Conservation (phyloP, 164 flowering plant genomes). For the Platanus orientalis region DNA sequence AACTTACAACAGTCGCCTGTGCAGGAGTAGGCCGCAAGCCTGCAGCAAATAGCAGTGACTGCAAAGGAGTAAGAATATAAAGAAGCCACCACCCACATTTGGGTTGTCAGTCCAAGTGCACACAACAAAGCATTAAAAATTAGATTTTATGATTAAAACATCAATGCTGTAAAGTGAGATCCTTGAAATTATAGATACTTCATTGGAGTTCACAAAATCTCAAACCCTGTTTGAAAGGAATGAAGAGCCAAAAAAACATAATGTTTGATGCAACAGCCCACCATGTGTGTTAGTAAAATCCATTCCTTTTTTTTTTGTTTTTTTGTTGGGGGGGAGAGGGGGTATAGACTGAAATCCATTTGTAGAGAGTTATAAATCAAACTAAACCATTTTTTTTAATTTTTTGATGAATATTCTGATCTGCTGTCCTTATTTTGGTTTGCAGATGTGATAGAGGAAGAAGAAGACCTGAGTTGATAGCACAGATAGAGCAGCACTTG, state of each 20-base stretch:
- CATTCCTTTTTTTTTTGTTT: too few species aligned
- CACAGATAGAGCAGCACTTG: conserved; percentile 86
- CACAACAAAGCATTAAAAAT: conserved; percentile 1
- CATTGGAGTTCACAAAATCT: neutral
- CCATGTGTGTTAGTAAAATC: neutral
- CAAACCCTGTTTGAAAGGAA: neutral
- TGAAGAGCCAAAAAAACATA: too few species aligned
- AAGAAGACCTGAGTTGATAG: conserved; percentile 91
- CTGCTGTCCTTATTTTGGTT: neutral
- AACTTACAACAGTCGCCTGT: conserved; percentile 91
- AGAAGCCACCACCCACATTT: conserved; percentile 20
- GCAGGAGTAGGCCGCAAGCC: conserved; percentile 99
- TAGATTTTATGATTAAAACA: neutral
- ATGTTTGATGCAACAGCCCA: neutral
- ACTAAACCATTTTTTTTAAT: too few species aligned
- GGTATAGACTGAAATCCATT: too few species aligned
- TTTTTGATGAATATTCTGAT: too few species aligned
- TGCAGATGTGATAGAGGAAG: conserved; percentile 1
- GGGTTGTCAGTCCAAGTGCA: conserved; percentile 6
- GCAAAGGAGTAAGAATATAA: conserved; percentile 50
- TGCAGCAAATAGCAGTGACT: conserved; percentile 99
- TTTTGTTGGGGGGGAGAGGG: too few species aligned
- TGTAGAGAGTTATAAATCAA: neutral
- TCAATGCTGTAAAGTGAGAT: neutral
- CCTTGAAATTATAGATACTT: neutral